phyloP scores from a whole-genome alignment of 352 stramenopile genomes.

The Phytopythium montanum region DNA sequence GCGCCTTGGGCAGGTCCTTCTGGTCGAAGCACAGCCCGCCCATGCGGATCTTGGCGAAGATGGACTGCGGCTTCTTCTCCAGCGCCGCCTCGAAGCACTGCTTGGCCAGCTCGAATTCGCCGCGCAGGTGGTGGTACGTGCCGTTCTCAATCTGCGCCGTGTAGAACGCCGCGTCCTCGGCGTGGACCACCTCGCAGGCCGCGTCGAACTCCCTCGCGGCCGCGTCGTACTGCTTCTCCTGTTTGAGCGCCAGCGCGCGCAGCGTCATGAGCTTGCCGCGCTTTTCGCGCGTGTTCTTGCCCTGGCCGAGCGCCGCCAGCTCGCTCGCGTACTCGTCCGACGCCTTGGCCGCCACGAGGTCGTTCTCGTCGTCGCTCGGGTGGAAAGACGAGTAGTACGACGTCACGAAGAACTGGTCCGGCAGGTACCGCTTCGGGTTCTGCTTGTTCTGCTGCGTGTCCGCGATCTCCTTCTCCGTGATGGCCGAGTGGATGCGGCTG shows the following conservation, averaged over 20 bases:
- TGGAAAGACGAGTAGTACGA: conserved; percentile 88
- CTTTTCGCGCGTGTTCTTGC: conserved; percentile 23
- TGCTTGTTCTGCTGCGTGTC: conserved; percentile 55
- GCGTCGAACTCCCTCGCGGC: conserved; percentile 58
- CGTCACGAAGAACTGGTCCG: conserved; percentile 80
- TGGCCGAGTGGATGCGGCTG: conserved; percentile 68
- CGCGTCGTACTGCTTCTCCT: conserved; percentile 62
- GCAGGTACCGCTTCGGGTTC: conserved; percentile 55
- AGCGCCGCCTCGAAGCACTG: conserved; percentile 69
- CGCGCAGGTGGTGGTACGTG: conserved; percentile 72
- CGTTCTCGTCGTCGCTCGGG: conserved; percentile 70
- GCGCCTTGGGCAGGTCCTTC: conserved; percentile 68
- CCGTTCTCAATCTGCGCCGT: conserved; percentile 75
- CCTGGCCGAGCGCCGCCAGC: conserved; percentile 33
- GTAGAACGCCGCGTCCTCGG: conserved; percentile 58
- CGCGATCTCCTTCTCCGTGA: conserved; percentile 66
- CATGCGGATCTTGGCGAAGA: conserved; percentile 83
- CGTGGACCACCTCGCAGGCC: conserved; percentile 41
- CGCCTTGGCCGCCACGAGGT: conserved; percentile 50
- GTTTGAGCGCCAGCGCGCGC: conserved; percentile 59
- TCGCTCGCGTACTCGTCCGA: conserved; percentile 53
- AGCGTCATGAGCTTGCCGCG: conserved; percentile 56
- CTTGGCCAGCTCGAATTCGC: conserved; percentile 64
- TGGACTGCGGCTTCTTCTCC: conserved; percentile 56
- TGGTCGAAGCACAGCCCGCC: conserved; percentile 79